Conservation (phyloP, 140 eudicot species). For the Anethum foeniculum region DNA sequence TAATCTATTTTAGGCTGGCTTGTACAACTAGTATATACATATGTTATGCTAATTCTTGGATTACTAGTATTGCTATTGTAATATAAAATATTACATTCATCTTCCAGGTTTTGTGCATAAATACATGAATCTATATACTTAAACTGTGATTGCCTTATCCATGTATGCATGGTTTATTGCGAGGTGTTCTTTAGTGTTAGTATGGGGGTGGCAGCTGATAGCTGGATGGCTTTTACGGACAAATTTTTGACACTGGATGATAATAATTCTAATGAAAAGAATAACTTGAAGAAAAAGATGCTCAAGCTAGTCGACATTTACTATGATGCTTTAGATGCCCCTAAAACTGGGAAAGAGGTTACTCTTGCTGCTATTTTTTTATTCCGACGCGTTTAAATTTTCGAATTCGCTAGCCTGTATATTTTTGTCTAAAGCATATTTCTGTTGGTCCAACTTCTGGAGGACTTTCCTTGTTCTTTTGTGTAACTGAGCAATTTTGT, state of each 20-base stretch:
- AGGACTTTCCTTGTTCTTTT: not conserved
- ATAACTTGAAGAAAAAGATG: slow-evolving; percentile 23
- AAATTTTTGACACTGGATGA: slow-evolving; percentile 41
- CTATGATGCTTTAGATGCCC: slow-evolving; percentile 76
- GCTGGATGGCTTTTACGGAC: slow-evolving; percentile 61
- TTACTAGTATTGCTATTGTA: not conserved
- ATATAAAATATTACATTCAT: too few species aligned
- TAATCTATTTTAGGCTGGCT: too few species aligned
- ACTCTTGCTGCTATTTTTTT: not conserved
- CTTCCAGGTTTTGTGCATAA: not conserved
- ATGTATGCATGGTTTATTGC: slow-evolving; percentile 9
- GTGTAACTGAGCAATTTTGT: not conserved
- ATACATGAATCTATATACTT: not conserved
- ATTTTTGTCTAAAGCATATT: not conserved
- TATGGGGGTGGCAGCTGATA: slow-evolving; percentile 53
- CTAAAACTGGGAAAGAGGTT: slow-evolving; percentile 69
- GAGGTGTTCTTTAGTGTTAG: slow-evolving; percentile 28
- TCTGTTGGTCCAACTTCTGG: not conserved
- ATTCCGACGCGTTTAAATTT: not conserved
- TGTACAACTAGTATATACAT: too few species aligned
- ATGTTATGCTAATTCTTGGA: too few species aligned
- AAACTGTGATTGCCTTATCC: not conserved
- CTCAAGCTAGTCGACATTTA: slow-evolving; percentile 47
- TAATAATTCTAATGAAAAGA: slow-evolving; percentile 21
- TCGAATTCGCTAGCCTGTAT: not conserved